Conservation (phyloP, 306 rosid genomes). For the Canavalia gladiata region DNA sequence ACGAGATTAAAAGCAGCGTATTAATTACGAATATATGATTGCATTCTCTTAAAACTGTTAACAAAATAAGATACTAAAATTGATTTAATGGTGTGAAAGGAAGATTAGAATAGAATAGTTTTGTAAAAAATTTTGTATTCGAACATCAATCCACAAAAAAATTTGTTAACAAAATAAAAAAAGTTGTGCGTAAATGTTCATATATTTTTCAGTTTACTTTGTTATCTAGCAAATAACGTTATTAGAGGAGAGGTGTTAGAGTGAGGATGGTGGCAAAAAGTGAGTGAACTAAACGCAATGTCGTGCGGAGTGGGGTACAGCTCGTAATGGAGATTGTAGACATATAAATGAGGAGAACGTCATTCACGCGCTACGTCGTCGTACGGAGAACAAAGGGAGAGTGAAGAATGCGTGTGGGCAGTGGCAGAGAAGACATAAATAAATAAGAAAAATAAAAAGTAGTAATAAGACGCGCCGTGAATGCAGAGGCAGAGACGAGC, state of each 20-base stretch:
- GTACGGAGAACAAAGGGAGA: neutral
- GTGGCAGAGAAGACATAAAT: slow-evolving; percentile 9
- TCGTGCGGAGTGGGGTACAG: slow-evolving; percentile 39
- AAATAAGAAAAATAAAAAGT: neutral
- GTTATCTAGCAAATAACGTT: too few species aligned
- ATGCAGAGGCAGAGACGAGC: slow-evolving; percentile 47
- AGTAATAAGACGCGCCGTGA: slow-evolving; percentile 57
- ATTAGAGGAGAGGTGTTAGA: too few species aligned
- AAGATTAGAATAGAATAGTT: too few species aligned
- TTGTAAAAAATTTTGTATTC: too few species aligned
- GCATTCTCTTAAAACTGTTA: neutral
- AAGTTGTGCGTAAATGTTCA: too few species aligned
- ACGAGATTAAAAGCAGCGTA: too few species aligned
- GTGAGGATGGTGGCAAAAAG: neutral
- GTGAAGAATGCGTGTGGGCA: slow-evolving; percentile 47
- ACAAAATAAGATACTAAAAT: too few species aligned
- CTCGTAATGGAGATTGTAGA: neutral
- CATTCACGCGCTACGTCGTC: slow-evolving; percentile 55
- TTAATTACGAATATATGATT: too few species aligned
- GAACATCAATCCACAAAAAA: too few species aligned
- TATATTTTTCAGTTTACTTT: too few species aligned
- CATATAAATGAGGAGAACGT: neutral
- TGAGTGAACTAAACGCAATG: slow-evolving; percentile 47
- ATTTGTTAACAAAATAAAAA: too few species aligned
- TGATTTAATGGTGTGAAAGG: too few species aligned